Evolutionary conservation across 108 stramenopile species (phyloP).

Genomic region (Thalassiosira profunda): DNA sequence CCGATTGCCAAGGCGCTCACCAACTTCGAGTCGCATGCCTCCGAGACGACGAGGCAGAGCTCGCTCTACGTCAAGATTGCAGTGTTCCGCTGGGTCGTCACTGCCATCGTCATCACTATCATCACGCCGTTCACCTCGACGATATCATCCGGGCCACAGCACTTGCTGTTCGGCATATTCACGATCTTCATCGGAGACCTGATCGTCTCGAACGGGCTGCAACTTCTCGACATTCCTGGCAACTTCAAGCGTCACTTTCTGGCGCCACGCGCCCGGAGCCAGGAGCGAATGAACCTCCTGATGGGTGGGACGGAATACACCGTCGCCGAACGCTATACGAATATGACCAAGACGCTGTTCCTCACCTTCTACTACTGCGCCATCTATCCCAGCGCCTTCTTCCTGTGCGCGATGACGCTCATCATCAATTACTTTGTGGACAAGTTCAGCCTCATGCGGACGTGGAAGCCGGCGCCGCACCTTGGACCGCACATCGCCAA

Average conservation of each 20-base stretch:
- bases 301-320: constrained; percentile 80
- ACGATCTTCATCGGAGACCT: constrained; percentile 82
- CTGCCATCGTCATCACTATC: constrained; percentile 82
- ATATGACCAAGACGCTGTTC: constrained; percentile 71
- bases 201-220: constrained; percentile 61
- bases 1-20: constrained; percentile 74
- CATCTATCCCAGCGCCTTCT: constrained; percentile 77
- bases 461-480: constrained; percentile 78
- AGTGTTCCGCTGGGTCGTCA: constrained; percentile 79
- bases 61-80: constrained; percentile 84
- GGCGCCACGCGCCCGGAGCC: constrained; percentile 78
- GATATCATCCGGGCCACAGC: constrained; percentile 29
- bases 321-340: constrained; percentile 82
- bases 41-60: constrained; percentile 69
- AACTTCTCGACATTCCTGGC: constrained; percentile 60
- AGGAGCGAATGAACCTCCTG: constrained; percentile 81
- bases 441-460: constrained; percentile 79
- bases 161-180: constrained; percentile 37
- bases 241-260: constrained; percentile 77
- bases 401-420: constrained; percentile 76
- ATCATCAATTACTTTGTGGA: constrained; percentile 76
- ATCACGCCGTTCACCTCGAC: constrained; percentile 82
- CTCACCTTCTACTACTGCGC: constrained; percentile 81
- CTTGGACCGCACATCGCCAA: constrained; percentile 67
- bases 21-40: constrained; percentile 70